phyloP scores from a whole-genome alignment of 768 basidiomycete genomes.

The Phylloporus arenicola region DNA sequence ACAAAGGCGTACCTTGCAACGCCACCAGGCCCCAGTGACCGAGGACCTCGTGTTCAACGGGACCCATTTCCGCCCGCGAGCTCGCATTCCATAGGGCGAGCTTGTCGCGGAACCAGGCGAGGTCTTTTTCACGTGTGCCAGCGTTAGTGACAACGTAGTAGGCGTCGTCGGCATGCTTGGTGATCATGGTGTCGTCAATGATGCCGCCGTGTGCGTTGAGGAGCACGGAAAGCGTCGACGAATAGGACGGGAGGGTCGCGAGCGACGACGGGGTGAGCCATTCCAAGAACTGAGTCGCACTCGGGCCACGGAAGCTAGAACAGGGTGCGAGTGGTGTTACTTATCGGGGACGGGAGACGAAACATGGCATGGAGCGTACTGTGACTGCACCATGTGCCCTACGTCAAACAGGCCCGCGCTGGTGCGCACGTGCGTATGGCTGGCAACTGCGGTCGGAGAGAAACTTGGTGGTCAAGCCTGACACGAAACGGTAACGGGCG shows the following conservation, averaged over 20 bases:
- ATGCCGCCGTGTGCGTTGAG: conserved; percentile 90
- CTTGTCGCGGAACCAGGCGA: conserved; percentile 67
- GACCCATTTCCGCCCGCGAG: conserved; percentile 42
- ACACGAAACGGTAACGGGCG: conserved; percentile 18
- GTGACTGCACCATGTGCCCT: conserved; percentile 95
- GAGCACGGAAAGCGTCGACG: conserved; percentile 83
- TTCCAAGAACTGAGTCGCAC: conserved; percentile 76
- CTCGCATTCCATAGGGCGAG: conserved; percentile 75
- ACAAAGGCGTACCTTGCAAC: conserved; percentile 63
- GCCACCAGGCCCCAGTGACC: conserved; percentile 87
- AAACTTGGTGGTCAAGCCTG: conserved; percentile 9
- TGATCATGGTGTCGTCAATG: conserved; percentile 92
- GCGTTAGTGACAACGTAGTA: conserved; percentile 98
- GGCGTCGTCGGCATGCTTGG: conserved; percentile 70
- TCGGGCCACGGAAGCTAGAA: conserved; percentile 73
- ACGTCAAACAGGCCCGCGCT: conserved; percentile 92
- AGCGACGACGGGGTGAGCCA: conserved; percentile 87
- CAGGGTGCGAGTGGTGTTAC: neutral
- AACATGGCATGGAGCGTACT: conserved; percentile 39
- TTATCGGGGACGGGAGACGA: neutral
- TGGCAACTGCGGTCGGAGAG: conserved; percentile 53
- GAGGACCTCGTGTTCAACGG: conserved; percentile 76
- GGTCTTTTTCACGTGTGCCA: conserved; percentile 74
- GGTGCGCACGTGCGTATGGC: conserved; percentile 83
- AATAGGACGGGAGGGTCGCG: conserved; percentile 56